A percentile compares a stretch with the other conserved stretches of the same genome.
phyloP scores from a whole-genome alignment of 371 early-diverging fungal species.

The Coemansia sp. region DNA sequence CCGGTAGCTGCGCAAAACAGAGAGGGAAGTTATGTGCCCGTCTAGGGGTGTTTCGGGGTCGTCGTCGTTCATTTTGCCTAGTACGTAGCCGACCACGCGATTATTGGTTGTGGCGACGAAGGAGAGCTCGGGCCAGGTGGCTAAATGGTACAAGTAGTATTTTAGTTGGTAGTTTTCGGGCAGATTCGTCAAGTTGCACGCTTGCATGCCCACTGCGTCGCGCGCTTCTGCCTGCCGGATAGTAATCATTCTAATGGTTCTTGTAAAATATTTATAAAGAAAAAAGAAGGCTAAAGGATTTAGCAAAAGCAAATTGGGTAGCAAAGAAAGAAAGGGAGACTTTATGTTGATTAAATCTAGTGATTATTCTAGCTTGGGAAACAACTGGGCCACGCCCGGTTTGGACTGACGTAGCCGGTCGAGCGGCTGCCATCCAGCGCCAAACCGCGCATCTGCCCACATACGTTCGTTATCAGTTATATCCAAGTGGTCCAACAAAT shows the following conservation, averaged over 20 bases:
- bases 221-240: conserved; percentile 57
- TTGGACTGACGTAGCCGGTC: background rate
- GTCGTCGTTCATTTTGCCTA: conserved; percentile 97
- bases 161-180: conserved; percentile 99
- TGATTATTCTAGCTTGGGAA: conserved; percentile 28
- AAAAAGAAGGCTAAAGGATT: background rate
- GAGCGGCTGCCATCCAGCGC: conserved; percentile 42
- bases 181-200: conserved; percentile 93
- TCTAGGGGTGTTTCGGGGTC: conserved; percentile 66
- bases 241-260: conserved; percentile 29
- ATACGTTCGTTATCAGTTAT: conserved; percentile 57
- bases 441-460: conserved; percentile 55
- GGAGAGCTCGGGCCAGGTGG: conserved; percentile 96
- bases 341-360: background rate
- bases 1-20: conserved; percentile 94
- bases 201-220: conserved; percentile 86
- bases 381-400: conserved; percentile 18
- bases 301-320: too few relatives aligned
- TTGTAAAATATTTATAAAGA: background rate
- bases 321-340: background rate
- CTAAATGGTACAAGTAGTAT: conserved; percentile 94
- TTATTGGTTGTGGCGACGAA: conserved; percentile 92
- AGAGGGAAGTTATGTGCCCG: conserved; percentile 95
- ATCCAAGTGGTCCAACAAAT: conserved; percentile 65
- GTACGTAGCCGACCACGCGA: conserved; percentile 92